phyloP scores from a whole-genome alignment of 192 early-diverging fungal species.

The Phlyctochytrium bullatum region DNA sequence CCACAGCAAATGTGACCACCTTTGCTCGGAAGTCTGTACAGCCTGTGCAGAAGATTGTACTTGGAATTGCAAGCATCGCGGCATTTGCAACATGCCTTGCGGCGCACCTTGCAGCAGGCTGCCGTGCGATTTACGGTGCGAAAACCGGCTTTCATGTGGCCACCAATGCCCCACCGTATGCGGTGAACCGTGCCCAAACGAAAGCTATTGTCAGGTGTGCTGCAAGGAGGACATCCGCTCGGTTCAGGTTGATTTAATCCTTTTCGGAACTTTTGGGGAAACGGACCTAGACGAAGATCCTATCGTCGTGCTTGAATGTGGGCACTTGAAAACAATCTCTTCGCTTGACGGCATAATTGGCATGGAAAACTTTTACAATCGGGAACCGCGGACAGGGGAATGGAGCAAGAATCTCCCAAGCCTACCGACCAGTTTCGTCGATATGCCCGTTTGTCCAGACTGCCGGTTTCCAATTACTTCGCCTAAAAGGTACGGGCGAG shows the following conservation, averaged over 20 bases:
- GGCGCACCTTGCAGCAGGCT: conserved; percentile 56
- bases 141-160: conserved; percentile 27
- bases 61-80: conserved; percentile 55
- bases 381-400: conserved; percentile 11
- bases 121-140: conserved; percentile 56
- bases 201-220: conserved; percentile 19
- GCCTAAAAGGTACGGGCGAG: too few species aligned
- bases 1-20: conserved; percentile 36
- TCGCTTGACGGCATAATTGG: conserved; percentile 51
- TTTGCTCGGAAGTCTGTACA: conserved; percentile 39
- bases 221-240: conserved; percentile 4
- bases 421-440: conserved; percentile 9
- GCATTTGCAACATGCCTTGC: conserved; percentile 45
- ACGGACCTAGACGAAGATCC: conserved; percentile 43
- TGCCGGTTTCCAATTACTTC: conserved; percentile 3
- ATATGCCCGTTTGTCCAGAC: conserved; percentile 13
- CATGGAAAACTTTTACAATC: conserved; percentile 39
- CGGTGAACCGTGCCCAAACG: conserved; percentile 31
- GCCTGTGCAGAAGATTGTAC: conserved; percentile 45
- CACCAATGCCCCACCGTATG: conserved; percentile 38
- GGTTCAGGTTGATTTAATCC: conserved; percentile 20
- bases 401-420: conserved; percentile 14
- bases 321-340: conserved; percentile 50
- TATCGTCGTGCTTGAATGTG: conserved; percentile 47
- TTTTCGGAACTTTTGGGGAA: conserved; percentile 29